Conservation (phyloP, 768 basidiomycete species). For the Suillus lakei region DNA sequence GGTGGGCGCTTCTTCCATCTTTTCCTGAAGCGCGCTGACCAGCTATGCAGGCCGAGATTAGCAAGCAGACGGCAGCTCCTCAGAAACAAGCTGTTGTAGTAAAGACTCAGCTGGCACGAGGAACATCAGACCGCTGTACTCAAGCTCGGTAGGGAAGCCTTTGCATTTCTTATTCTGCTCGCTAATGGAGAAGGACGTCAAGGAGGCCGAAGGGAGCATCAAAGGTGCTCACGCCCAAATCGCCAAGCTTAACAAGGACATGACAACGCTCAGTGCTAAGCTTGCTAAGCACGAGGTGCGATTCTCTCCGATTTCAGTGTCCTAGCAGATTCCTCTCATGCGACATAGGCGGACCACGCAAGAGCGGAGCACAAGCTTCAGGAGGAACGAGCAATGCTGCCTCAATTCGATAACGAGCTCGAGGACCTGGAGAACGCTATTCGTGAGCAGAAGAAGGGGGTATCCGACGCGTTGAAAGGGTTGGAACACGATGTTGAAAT, state of each 20-base stretch:
- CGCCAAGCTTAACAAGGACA: conserved; percentile 62
- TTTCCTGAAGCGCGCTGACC: background rate
- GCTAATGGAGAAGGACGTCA: conserved; percentile 34
- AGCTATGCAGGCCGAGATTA: conserved; percentile 65
- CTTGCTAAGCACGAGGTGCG: conserved; percentile 36
- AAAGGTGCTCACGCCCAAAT: conserved; percentile 46
- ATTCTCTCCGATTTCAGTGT: background rate
- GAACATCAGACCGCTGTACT: conserved; percentile 86
- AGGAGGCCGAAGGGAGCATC: conserved; percentile 24
- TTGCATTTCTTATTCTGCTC: background rate
- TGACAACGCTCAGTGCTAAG: conserved; percentile 60
- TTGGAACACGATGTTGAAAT: conserved; percentile 76
- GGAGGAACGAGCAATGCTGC: conserved; percentile 87
- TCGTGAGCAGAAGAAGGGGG: conserved; percentile 77
- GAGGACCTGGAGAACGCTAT: conserved; percentile 82
- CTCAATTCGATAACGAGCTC: conserved; percentile 88
- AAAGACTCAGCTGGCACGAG: conserved; percentile 88
- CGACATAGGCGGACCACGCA: conserved; percentile 54
- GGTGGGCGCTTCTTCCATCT: conserved; percentile 44
- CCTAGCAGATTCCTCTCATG: background rate
- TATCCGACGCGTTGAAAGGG: conserved; percentile 65
- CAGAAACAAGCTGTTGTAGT: conserved; percentile 82
- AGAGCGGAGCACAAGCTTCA: conserved; percentile 73
- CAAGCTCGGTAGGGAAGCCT: conserved; percentile 72
- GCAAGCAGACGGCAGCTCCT: conserved; percentile 77